Evolutionary conservation across 192 early-diverging fungal genomes (phyloP).

Genomic region (Lobosporangium transversale): DNA sequence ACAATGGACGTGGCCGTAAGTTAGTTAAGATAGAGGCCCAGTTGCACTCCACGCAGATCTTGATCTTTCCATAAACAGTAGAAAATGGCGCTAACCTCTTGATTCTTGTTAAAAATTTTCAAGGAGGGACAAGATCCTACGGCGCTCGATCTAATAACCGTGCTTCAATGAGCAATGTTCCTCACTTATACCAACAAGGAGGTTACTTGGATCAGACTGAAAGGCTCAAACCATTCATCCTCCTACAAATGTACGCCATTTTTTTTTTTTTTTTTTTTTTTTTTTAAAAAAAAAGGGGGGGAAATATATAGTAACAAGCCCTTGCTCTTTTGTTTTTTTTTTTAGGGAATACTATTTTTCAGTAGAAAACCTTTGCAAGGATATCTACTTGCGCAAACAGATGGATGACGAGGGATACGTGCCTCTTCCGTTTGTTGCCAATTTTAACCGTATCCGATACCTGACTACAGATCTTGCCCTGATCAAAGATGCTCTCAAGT

Average conservation of each 20-base stretch:
- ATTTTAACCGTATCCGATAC: conserved; percentile 88
- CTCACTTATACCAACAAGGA: conserved; percentile 17
- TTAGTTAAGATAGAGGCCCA: background rate
- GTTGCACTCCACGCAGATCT: background rate
- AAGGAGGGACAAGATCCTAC: conserved; percentile 15
- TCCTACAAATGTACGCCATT: conserved; percentile 67
- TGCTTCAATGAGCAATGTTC: conserved; percentile 11
- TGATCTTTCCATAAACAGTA: too few species aligned
- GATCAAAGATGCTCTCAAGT: conserved; percentile 66
- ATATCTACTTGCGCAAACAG: conserved; percentile 91
- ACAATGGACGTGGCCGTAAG: conserved; percentile 30
- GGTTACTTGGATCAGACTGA: conserved; percentile 22
- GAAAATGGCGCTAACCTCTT: too few species aligned
- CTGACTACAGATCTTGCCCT: conserved; percentile 73
- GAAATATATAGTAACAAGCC: too few species aligned
- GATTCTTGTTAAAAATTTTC: conserved; percentile 2
- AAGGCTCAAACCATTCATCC: conserved; percentile 61
- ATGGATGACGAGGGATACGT: conserved; percentile 92
- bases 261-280: background rate
- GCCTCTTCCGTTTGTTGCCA: conserved; percentile 75
- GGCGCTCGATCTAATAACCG: conserved; percentile 6
- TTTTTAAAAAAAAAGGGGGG: conserved; percentile 73
- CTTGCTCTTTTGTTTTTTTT: background rate
- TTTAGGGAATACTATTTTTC: conserved; percentile 95
- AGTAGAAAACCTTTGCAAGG: conserved; percentile 95